These are phyloP conservation scores for Capsicum rhomboideum DNA, from an alignment of 257 asterid species.

Conservation along the genomic window DNA sequence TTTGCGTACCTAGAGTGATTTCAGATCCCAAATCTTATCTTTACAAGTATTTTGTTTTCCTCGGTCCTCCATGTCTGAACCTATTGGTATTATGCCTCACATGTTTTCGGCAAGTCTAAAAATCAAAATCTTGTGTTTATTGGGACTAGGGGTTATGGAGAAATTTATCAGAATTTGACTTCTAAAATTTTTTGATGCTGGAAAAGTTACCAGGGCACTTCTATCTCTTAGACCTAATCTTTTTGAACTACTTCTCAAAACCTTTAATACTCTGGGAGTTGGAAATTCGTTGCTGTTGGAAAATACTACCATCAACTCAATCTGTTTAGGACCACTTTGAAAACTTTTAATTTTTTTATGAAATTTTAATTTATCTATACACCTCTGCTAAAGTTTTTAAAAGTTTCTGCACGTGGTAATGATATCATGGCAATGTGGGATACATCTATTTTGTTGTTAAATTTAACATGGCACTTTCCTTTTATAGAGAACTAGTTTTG, in stretches of 20 bases:
- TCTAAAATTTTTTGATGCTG: too few species aligned
- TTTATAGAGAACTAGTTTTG: neutral
- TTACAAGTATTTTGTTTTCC: too few species aligned
- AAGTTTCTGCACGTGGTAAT: neutral
- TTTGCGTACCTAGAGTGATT: too few species aligned
- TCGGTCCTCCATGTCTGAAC: too few species aligned
- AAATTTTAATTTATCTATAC: neutral
- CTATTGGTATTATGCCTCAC: too few species aligned
- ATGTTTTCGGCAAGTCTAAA: too few species aligned
- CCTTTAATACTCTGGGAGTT: neutral
- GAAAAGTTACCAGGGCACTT: too few species aligned
- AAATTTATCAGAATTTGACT: too few species aligned
- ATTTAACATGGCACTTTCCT: neutral
- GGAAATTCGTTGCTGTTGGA: neutral
- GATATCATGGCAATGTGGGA: neutral
- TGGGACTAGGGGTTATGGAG: too few species aligned
- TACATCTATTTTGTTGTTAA: neutral
- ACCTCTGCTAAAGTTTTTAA: neutral
- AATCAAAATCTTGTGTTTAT: too few species aligned
- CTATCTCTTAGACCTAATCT: neutral
- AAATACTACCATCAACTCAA: neutral
- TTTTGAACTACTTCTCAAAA: neutral
- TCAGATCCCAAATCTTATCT: too few species aligned
- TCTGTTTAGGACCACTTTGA: neutral
- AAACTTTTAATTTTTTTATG: neutral